A percentile compares a stretch with the other conserved stretches of the same genome.
Conservation (phyloP, 2,329 filamentous ascomycete genomes). For the Fusarium oxysporum region DNA sequence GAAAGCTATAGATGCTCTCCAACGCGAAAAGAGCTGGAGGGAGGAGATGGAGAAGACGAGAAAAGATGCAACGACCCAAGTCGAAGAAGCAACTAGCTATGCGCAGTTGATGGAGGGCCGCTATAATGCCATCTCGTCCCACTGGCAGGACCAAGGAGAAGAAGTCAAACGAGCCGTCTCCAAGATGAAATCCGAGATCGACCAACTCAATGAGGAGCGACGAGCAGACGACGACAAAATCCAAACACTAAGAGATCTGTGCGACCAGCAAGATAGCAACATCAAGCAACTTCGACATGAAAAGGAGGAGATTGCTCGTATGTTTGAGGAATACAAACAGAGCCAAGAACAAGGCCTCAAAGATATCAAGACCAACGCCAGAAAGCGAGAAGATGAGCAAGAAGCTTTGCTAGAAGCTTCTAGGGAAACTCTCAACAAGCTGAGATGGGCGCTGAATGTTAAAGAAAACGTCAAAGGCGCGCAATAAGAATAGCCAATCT, state of each 20-base stretch:
- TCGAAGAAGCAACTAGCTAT: slow-evolving; percentile 73
- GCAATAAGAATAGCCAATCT: slow-evolving; percentile 52
- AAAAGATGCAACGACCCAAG: slow-evolving; percentile 68
- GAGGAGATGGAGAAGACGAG: slow-evolving; percentile 72
- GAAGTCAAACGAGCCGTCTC: slow-evolving; percentile 66
- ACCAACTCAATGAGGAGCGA: slow-evolving; percentile 65
- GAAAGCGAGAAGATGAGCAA: slow-evolving; percentile 70
- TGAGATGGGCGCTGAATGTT: slow-evolving; percentile 78
- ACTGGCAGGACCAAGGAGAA: slow-evolving; percentile 75
- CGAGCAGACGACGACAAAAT: slow-evolving; percentile 72
- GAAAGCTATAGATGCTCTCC: slow-evolving; percentile 68
- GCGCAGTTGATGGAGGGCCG: slow-evolving; percentile 77
- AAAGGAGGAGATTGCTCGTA: slow-evolving; percentile 69
- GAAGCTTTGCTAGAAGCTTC: slow-evolving; percentile 68
- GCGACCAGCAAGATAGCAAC: slow-evolving; percentile 79
- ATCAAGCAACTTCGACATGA: slow-evolving; percentile 69
- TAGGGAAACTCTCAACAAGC: slow-evolving; percentile 71
- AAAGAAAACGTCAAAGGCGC: slow-evolving; percentile 70
- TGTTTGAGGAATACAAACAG: slow-evolving; percentile 73
- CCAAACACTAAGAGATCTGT: slow-evolving; percentile 73
- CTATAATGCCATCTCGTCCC: slow-evolving; percentile 73
- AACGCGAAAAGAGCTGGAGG: slow-evolving; percentile 70
- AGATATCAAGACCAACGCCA: slow-evolving; percentile 69
- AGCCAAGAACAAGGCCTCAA: slow-evolving; percentile 71
- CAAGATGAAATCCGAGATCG: slow-evolving; percentile 65